Percentiles rank a stretch among this genome's conserved stretches.
phyloP scores from a whole-genome alignment of 1,284 basidiomycete species.

The Termitomyces sp. region DNA sequence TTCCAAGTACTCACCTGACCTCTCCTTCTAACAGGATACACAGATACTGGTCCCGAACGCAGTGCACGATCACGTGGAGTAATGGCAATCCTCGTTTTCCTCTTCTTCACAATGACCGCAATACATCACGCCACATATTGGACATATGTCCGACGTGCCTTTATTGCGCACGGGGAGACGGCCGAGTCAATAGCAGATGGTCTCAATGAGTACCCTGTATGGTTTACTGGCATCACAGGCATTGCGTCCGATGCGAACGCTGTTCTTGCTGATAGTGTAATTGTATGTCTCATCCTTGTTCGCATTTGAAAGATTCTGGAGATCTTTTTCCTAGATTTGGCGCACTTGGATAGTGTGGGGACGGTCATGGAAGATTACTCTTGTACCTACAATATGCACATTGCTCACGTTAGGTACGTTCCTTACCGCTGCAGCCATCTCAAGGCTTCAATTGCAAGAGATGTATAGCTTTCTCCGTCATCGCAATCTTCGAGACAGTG shows the following conservation, averaged over 20 bases:
- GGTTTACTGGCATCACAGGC: slow-evolving; percentile 10
- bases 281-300: slow-evolving; percentile 5
- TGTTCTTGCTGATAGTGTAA: slow-evolving; percentile 14
- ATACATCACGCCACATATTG: slow-evolving; percentile 15
- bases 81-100: slow-evolving; percentile 14
- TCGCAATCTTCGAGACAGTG: slow-evolving; percentile 13
- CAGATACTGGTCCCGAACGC: slow-evolving; percentile 12
- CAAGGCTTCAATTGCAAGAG: not conserved
- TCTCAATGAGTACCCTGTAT: slow-evolving; percentile 15
- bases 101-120: slow-evolving; percentile 16
- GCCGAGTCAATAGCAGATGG: slow-evolving; percentile 12
- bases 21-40: not conserved
- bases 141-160: slow-evolving; percentile 16
- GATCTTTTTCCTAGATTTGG: slow-evolving; percentile 9
- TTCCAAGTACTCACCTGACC: not conserved
- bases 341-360: slow-evolving; percentile 16
- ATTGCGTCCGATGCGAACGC: slow-evolving; percentile 16
- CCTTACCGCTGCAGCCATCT: not conserved
- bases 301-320: not conserved
- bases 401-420: slow-evolving; percentile 13
- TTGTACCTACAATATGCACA: slow-evolving; percentile 12
- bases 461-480: slow-evolving; percentile 13
- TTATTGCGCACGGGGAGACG: slow-evolving; percentile 14
- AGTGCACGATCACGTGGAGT: slow-evolving; percentile 8
- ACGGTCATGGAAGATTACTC: slow-evolving; percentile 8